Conservation (phyloP, 2,329 filamentous ascomycete species). For the Ophiostoma perfectum region DNA sequence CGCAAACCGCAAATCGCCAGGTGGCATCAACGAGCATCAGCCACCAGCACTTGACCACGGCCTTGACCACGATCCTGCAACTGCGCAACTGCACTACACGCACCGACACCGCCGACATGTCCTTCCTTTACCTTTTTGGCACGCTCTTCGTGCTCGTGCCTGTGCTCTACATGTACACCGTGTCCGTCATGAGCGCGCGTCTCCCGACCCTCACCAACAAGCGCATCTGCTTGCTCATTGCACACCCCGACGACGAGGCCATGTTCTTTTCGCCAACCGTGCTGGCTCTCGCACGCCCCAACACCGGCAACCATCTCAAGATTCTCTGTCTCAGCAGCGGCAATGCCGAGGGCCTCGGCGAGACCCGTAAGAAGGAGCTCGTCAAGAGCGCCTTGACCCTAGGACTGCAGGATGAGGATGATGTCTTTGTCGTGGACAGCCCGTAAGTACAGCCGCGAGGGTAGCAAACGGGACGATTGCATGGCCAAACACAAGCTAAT, state of each 20-base stretch:
- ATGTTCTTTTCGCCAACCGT: constrained; percentile 98
- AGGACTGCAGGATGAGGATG: constrained; percentile 67
- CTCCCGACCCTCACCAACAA: constrained; percentile 71
- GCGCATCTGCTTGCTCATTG: constrained; percentile 86
- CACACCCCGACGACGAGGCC: constrained; percentile 96
- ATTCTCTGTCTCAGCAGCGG: constrained; percentile 89
- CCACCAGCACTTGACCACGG: not conserved
- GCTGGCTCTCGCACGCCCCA: constrained; percentile 72
- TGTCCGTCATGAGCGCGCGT: constrained; percentile 41
- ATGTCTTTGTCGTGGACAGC: constrained; percentile 81
- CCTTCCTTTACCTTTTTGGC: constrained; percentile 29
- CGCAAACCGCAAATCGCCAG: too few relatives aligned
- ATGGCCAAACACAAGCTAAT: not conserved
- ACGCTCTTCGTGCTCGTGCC: constrained; percentile 41
- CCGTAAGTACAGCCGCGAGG: constrained; percentile 43
- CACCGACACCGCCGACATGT: constrained; percentile 9
- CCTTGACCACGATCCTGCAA: not conserved
- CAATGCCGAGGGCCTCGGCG: constrained; percentile 81
- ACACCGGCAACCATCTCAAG: constrained; percentile 82
- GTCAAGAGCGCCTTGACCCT: constrained; percentile 71
- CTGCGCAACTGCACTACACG: not conserved
- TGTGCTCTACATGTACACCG: constrained; percentile 49
- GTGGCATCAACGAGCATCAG: too few relatives aligned
- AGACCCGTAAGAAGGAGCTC: constrained; percentile 76
- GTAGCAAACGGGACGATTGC: too few relatives aligned